phyloP scores from a whole-genome alignment of 179 eudicot species.

The Spinacia oleracea region DNA sequence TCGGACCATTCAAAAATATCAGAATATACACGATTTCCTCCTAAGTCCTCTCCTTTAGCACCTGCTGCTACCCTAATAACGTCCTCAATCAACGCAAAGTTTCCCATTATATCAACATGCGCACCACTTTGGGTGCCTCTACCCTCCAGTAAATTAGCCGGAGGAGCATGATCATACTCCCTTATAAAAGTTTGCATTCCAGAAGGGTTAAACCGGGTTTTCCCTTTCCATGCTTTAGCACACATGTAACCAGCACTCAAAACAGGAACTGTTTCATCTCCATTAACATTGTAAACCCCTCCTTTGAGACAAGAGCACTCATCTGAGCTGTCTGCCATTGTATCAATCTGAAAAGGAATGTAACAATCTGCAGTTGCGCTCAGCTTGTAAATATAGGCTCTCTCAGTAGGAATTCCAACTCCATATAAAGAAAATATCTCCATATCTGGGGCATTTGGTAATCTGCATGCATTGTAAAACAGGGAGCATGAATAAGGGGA shows the following conservation, averaged over 20 bases:
- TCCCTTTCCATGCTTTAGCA: conserved; percentile 87
- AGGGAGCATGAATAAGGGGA: not conserved
- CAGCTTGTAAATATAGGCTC: conserved; percentile 78
- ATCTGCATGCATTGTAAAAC: conserved; percentile 40
- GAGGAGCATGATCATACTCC: conserved; percentile 86
- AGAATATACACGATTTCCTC: conserved; percentile 77
- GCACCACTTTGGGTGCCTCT: conserved; percentile 94
- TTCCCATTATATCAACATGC: conserved; percentile 92
- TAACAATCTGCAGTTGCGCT: conserved; percentile 67
- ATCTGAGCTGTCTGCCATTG: conserved; percentile 55
- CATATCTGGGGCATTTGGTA: conserved; percentile 92
- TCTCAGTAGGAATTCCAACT: conserved; percentile 92
- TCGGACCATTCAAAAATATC: conserved; percentile 85
- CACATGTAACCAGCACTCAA: conserved; percentile 80
- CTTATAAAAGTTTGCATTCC: conserved; percentile 63
- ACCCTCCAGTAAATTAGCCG: conserved; percentile 76
- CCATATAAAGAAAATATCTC: conserved; percentile 90
- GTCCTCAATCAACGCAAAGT: conserved; percentile 82
- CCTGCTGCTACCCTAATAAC: conserved; percentile 87
- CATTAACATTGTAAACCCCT: conserved; percentile 75
- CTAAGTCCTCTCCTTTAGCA: conserved; percentile 69
- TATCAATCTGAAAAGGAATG: conserved; percentile 93
- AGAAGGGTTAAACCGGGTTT: conserved; percentile 80
- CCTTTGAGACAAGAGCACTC: conserved; percentile 62
- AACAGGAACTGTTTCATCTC: conserved; percentile 87